Conservation (phyloP, 2,329 filamentous ascomycete species). For the Calonectria naviculata region DNA sequence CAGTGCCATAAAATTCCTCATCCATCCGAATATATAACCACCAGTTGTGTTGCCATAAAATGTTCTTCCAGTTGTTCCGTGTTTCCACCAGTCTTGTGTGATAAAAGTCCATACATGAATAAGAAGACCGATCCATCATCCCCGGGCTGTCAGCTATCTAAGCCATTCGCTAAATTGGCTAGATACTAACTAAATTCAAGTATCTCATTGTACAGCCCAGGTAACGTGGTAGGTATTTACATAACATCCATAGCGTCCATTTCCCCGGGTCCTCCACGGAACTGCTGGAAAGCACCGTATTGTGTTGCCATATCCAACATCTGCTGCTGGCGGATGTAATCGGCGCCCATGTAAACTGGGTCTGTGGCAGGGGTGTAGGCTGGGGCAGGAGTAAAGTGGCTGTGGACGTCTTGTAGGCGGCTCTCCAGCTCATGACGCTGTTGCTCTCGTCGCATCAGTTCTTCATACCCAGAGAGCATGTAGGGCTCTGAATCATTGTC, state of each 20-base stretch:
- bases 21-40: slow-evolving; percentile 31
- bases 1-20: slow-evolving; percentile 23
- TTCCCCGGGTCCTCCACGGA: slow-evolving; percentile 51
- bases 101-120: slow-evolving; percentile 9
- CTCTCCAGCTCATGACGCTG: slow-evolving; percentile 53
- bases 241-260: slow-evolving; percentile 61
- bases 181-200: slow-evolving; percentile 17
- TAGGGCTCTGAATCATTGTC: slow-evolving; percentile 77
- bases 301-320: slow-evolving; percentile 73
- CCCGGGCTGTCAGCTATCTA: slow-evolving; percentile 20
- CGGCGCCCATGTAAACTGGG: slow-evolving; percentile 71
- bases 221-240: slow-evolving; percentile 40
- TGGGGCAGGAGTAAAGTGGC: slow-evolving; percentile 54
- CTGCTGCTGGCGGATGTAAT: slow-evolving; percentile 60
- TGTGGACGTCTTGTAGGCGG: slow-evolving; percentile 54
- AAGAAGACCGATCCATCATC: slow-evolving; percentile 8
- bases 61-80: not conserved
- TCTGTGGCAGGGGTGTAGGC: slow-evolving; percentile 71
- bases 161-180: slow-evolving; percentile 17
- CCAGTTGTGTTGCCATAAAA: slow-evolving; percentile 14
- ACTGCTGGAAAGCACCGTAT: slow-evolving; percentile 71
- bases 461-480: slow-evolving; percentile 84
- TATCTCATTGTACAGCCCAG: slow-evolving; percentile 26
- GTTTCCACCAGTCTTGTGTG: slow-evolving; percentile 8
- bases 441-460: slow-evolving; percentile 73